A percentile compares a stretch with the other conserved stretches of the same genome.
phyloP scores from a whole-genome alignment of 2,329 filamentous ascomycete genomes.

The Sarocladiaceae sp. region DNA sequence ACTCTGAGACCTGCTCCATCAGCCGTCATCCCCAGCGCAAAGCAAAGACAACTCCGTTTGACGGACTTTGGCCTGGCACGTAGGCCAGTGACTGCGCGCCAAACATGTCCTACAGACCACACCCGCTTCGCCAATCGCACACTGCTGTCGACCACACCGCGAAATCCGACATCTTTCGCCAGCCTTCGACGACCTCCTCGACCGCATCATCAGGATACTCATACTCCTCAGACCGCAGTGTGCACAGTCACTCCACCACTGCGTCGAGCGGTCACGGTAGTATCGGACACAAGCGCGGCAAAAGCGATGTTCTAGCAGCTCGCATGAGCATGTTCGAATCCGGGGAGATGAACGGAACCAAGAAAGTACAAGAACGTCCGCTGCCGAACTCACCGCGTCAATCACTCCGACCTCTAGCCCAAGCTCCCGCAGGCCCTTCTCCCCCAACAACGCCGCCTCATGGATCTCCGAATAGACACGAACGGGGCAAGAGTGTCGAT shows the following conservation, averaged over 20 bases:
- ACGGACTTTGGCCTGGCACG: slow-evolving; percentile 7
- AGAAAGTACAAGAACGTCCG: slow-evolving; percentile 48
- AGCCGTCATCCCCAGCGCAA: background rate
- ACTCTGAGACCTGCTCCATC: slow-evolving; percentile 9
- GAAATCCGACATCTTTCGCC: slow-evolving; percentile 45
- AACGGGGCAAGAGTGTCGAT: slow-evolving; percentile 63
- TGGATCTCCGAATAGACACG: slow-evolving; percentile 22
- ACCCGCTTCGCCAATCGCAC: slow-evolving; percentile 54
- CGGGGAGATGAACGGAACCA: slow-evolving; percentile 30
- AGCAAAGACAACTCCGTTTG: slow-evolving; percentile 1
- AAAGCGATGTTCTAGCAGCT: slow-evolving; percentile 62
- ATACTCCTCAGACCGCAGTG: slow-evolving; percentile 52
- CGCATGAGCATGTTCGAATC: slow-evolving; percentile 45
- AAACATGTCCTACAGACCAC: slow-evolving; percentile 53
- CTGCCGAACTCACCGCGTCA: slow-evolving; percentile 70
- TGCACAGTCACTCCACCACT: slow-evolving; percentile 63
- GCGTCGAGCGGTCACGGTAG: slow-evolving; percentile 54
- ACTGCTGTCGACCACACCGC: slow-evolving; percentile 38
- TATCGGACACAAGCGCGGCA: slow-evolving; percentile 61
- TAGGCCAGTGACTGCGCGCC: slow-evolving; percentile 12
- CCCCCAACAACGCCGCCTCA: slow-evolving; percentile 28
- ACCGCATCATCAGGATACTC: slow-evolving; percentile 68
- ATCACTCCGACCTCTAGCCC: slow-evolving; percentile 70
- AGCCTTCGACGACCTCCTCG: slow-evolving; percentile 67
- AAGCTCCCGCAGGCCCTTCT: slow-evolving; percentile 49